Conservation (phyloP, 805 yeast genomes). For the Kurtzmaniella fragi region DNA sequence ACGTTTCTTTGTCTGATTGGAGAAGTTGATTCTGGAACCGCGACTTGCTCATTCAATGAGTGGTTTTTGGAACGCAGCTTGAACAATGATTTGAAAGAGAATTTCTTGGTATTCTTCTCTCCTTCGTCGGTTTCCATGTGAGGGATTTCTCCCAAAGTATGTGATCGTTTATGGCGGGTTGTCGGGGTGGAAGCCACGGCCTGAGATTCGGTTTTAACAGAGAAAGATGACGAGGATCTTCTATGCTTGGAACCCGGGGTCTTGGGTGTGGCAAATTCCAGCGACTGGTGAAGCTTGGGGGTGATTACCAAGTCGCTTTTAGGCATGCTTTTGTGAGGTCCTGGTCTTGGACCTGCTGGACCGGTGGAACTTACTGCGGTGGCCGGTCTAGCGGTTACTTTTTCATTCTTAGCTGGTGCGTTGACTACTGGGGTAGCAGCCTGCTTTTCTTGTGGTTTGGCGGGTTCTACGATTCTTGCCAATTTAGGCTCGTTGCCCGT, state of each 20-base stretch:
- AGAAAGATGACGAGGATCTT: too few relatives aligned
- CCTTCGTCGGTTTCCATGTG: neutral
- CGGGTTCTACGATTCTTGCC: neutral
- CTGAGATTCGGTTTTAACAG: too few relatives aligned
- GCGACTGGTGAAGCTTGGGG: too few relatives aligned
- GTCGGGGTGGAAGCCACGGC: too few relatives aligned
- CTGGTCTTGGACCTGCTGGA: too few relatives aligned
- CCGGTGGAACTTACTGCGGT: neutral
- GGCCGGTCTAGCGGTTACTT: neutral
- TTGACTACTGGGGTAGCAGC: neutral
- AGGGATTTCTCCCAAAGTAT: conserved; percentile 13
- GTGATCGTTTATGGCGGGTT: neutral
- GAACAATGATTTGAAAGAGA: conserved; percentile 35
- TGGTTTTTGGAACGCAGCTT: conserved; percentile 31
- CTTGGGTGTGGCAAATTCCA: too few relatives aligned
- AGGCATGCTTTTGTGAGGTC: too few relatives aligned
- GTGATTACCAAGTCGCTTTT: too few relatives aligned
- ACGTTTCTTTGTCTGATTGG: neutral
- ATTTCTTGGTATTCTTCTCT: conserved; percentile 16
- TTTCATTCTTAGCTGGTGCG: neutral
- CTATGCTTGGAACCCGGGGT: too few relatives aligned
- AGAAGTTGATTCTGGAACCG: neutral
- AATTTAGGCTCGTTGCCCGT: too few relatives aligned
- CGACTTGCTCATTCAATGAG: conserved; percentile 11
- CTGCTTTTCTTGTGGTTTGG: conserved; percentile 1